Percentiles rank a stretch among this genome's conserved stretches.
Evolutionary conservation across 2,329 filamentous ascomycete genomes (phyloP).

Genomic region (Colletotrichum sp.): DNA sequence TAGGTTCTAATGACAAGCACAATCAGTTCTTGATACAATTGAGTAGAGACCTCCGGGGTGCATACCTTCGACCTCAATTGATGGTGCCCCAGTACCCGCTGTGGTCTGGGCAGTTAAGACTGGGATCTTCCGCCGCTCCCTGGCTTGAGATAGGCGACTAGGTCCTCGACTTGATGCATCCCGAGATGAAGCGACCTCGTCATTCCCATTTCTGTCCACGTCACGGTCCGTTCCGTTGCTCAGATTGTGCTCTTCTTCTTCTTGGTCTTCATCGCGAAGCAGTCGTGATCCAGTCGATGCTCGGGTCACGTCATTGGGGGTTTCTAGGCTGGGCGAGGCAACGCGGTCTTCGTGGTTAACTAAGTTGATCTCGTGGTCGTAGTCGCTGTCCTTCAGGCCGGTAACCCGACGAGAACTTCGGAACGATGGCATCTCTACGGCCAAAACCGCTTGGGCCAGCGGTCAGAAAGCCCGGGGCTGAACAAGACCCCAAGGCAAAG

Average conservation of each 20-base stretch:
- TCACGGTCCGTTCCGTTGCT: background rate
- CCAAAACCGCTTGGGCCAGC: background rate
- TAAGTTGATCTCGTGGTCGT: slow-evolving; percentile 75
- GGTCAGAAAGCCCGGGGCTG: background rate
- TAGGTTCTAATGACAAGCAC: background rate
- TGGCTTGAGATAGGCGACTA: background rate
- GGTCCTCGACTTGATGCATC: background rate
- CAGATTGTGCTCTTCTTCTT: background rate
- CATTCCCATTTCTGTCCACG: background rate
- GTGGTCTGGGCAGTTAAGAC: background rate
- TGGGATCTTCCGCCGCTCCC: background rate
- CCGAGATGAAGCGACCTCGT: background rate
- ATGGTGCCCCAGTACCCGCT: slow-evolving; percentile 6
- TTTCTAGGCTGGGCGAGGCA: slow-evolving; percentile 7
- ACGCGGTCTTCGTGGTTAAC: slow-evolving; percentile 56
- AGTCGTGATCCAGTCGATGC: slow-evolving; percentile 11
- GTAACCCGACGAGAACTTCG: slow-evolving; percentile 60
- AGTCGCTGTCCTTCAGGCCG: slow-evolving; percentile 63
- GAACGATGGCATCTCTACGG: slow-evolving; percentile 38
- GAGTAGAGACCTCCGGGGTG: too few species aligned
- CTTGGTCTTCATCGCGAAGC: slow-evolving; percentile 10
- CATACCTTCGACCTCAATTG: slow-evolving; percentile 22
- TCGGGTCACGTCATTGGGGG: background rate
- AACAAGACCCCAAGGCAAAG: background rate
- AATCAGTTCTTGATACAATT: background rate